phyloP scores from a whole-genome alignment of 2,329 filamentous ascomycete species.

The Orbilia javanica region DNA sequence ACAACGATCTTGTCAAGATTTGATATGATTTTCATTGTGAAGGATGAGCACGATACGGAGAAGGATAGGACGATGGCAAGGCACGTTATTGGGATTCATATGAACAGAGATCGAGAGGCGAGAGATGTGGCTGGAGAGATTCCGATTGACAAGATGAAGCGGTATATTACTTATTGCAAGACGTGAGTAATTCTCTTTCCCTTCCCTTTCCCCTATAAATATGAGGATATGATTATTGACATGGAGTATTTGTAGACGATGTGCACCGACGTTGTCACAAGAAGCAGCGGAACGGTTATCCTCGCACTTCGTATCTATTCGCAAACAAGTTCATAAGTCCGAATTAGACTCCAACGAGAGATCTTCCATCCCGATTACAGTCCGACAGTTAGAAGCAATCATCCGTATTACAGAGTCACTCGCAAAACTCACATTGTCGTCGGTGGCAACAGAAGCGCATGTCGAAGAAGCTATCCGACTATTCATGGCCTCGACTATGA shows the following conservation, averaged over 20 bases:
- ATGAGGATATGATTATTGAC: slow-evolving; percentile 44
- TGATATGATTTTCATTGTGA: slow-evolving; percentile 99
- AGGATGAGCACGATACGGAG: slow-evolving; percentile 88
- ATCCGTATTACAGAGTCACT: slow-evolving; percentile 96
- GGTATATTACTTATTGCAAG: slow-evolving; percentile 97
- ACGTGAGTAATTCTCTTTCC: slow-evolving; percentile 73
- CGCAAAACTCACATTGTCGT: slow-evolving; percentile 87
- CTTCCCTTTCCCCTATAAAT: slow-evolving; percentile 60
- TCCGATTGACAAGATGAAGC: slow-evolving; percentile 94
- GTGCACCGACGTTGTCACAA: slow-evolving; percentile 87
- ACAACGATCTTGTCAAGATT: slow-evolving; percentile 98
- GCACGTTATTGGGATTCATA: slow-evolving; percentile 97
- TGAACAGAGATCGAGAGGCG: slow-evolving; percentile 75
- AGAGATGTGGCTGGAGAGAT: slow-evolving; percentile 84
- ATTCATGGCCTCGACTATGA: slow-evolving; percentile 97
- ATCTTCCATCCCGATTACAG: slow-evolving; percentile 95
- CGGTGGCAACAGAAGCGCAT: slow-evolving; percentile 88
- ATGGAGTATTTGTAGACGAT: slow-evolving; percentile 72
- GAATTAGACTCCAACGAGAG: slow-evolving; percentile 91
- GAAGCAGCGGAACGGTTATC: slow-evolving; percentile 96
- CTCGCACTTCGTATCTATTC: slow-evolving; percentile 96
- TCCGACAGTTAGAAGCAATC: slow-evolving; percentile 96
- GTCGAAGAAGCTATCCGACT: slow-evolving; percentile 97
- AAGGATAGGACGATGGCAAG: slow-evolving; percentile 94
- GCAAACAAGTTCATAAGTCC: slow-evolving; percentile 89